These are phyloP conservation scores for Rachicladosporium sp. DNA, from an alignment of 2,329 filamentous ascomycete genomes.

Conservation along the genomic window DNA sequence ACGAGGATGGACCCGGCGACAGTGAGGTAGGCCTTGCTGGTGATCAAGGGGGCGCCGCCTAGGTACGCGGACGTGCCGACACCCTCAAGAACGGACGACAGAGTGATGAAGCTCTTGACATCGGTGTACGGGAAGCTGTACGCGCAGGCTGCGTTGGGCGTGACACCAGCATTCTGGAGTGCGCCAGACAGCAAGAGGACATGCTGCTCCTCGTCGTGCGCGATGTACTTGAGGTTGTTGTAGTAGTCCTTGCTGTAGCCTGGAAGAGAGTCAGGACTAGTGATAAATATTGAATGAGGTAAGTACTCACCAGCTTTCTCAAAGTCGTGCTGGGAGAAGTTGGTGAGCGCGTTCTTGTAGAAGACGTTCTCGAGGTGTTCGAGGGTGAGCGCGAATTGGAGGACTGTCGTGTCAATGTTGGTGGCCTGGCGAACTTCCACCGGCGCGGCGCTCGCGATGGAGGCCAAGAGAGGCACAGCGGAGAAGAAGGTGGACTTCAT, in stretches of 20 bases:
- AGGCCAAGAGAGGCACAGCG: constrained; percentile 6
- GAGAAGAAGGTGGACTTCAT: constrained; percentile 11
- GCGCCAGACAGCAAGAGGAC: constrained; percentile 41
- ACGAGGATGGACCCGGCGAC: constrained; percentile 50
- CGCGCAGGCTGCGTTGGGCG: constrained; percentile 42
- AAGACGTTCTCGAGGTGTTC: constrained; percentile 46
- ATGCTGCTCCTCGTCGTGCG: constrained; percentile 45
- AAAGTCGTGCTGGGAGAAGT: constrained; percentile 44
- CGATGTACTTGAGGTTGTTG: constrained; percentile 44
- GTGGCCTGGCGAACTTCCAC: constrained; percentile 1
- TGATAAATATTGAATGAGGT: constrained; percentile 7
- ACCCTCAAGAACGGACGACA: constrained; percentile 42
- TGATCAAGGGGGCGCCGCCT: constrained; percentile 46
- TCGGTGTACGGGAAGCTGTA: constrained; percentile 38
- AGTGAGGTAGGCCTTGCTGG: constrained; percentile 46
- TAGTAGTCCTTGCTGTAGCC: constrained; percentile 38
- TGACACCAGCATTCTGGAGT: constrained; percentile 33
- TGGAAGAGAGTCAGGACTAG: constrained; percentile 1
- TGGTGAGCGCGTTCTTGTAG: constrained; percentile 46
- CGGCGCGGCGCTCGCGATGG: constrained; percentile 3
- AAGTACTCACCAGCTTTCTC: constrained; percentile 33
- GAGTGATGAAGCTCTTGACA: constrained; percentile 36
- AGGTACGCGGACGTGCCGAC: constrained; percentile 50
- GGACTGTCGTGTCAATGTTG: constrained; percentile 13
- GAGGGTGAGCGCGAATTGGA: constrained; percentile 32